phyloP scores from a whole-genome alignment of 2,329 filamentous ascomycete species.

The Sporothrix pallida region DNA sequence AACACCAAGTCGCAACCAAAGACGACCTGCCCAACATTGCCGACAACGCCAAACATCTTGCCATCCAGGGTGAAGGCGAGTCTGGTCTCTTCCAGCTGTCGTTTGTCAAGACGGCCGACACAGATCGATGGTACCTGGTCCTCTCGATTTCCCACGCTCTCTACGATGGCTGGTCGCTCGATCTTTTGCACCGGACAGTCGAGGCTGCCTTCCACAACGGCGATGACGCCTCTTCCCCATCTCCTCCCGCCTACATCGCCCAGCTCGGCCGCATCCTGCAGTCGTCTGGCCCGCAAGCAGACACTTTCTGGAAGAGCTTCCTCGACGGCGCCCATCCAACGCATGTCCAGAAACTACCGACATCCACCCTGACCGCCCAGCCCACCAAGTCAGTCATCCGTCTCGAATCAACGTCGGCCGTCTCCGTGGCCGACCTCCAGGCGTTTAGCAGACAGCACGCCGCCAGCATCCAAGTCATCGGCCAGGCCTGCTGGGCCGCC shows the following conservation, averaged over 20 bases:
- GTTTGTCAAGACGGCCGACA: constrained; percentile 45
- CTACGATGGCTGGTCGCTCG: constrained; percentile 87
- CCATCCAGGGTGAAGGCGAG: constrained; percentile 46
- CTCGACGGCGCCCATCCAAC: constrained; percentile 59
- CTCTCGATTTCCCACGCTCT: constrained; percentile 84
- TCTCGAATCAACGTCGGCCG: constrained; percentile 52
- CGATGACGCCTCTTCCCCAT: constrained; percentile 36
- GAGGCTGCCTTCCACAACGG: constrained; percentile 64
- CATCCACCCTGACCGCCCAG: constrained; percentile 3
- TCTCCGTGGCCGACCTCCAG: constrained; percentile 52
- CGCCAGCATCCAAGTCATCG: constrained; percentile 77
- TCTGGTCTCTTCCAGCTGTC: constrained; percentile 57
- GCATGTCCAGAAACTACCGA: constrained; percentile 19
- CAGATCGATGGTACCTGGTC: constrained; percentile 52
- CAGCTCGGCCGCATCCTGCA: constrained; percentile 59
- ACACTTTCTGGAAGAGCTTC: constrained; percentile 73
- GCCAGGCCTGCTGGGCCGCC: constrained; percentile 77
- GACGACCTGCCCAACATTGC: constrained; percentile 49
- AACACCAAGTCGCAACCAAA: constrained; percentile 40
- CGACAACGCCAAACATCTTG: constrained; percentile 47
- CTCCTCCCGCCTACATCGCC: constrained; percentile 3
- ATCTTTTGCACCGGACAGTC: constrained; percentile 74
- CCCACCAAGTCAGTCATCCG: constrained; percentile 45
- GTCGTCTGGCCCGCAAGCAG: constrained; percentile 50
- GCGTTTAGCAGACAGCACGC: constrained; percentile 68